Percentiles rank a stretch among this genome's conserved stretches.
Conservation (phyloP, 768 basidiomycete genomes). For the Clitopilus passeckerianus region DNA sequence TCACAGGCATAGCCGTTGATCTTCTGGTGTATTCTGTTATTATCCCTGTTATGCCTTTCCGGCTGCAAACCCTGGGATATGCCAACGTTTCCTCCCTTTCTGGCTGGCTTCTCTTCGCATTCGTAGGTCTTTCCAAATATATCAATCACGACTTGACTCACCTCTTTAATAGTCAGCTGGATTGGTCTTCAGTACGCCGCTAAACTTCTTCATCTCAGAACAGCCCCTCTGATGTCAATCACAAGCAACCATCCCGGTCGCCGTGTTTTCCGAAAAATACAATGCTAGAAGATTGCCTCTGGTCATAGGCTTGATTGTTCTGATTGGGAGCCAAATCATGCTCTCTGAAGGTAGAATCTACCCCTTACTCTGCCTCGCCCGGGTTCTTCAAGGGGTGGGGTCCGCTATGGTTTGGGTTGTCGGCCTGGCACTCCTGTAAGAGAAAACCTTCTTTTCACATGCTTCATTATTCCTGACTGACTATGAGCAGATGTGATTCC, state of each 20-base stretch:
- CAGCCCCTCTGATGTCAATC: not conserved
- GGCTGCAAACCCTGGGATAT: constrained; percentile 45
- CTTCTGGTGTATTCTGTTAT: constrained; percentile 58
- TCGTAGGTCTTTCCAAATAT: constrained; percentile 33
- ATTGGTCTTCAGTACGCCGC: constrained; percentile 42
- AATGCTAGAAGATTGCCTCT: constrained; percentile 43
- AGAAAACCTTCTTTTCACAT: not conserved
- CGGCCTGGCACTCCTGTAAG: constrained; percentile 54
- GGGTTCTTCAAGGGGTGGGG: constrained; percentile 54
- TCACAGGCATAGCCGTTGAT: constrained; percentile 41
- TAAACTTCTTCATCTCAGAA: not conserved
- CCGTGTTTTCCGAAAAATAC: constrained; percentile 49
- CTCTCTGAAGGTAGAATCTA: constrained; percentile 60
- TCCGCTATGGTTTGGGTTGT: constrained; percentile 62
- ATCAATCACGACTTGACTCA: too few relatives aligned
- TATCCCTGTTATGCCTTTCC: constrained; percentile 62
- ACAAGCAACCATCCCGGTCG: constrained; percentile 52
- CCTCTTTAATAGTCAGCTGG: constrained; percentile 45
- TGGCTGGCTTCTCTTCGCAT: constrained; percentile 60
- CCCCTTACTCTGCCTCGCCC: constrained; percentile 51
- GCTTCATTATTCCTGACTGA: not conserved
- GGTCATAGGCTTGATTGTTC: constrained; percentile 41
- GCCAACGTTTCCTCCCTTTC: constrained; percentile 40
- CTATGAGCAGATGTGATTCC: constrained; percentile 43
- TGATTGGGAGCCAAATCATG: constrained; percentile 52